Conservation (phyloP, 1,284 basidiomycete genomes). For the Apiotrichum siamense region DNA sequence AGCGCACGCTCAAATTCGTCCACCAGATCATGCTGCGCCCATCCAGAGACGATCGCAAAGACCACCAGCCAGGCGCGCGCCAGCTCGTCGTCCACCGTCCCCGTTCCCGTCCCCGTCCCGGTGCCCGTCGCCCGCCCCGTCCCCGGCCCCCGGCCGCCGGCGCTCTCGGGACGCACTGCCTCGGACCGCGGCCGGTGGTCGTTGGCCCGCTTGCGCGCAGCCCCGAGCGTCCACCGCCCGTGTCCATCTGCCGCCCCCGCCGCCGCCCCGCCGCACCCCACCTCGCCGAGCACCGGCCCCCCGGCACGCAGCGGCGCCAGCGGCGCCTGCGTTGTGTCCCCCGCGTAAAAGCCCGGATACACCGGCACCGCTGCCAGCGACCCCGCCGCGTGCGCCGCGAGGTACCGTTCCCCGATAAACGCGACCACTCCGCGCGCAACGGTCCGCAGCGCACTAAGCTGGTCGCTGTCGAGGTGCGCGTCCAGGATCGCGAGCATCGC, state of each 20-base stretch:
- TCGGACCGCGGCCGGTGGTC: slow-evolving; percentile 7
- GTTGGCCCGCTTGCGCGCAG: slow-evolving; percentile 11
- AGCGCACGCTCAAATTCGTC: slow-evolving; percentile 56
- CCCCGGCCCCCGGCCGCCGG: not conserved
- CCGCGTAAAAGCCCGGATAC: slow-evolving; percentile 10
- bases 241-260: too few species aligned
- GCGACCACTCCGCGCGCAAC: slow-evolving; percentile 67
- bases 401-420: slow-evolving; percentile 50
- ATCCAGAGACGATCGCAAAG: slow-evolving; percentile 63
- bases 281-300: not conserved
- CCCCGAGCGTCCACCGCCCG: slow-evolving; percentile 13
- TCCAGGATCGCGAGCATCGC: slow-evolving; percentile 68
- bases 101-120: not conserved
- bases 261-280: not conserved
- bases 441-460: slow-evolving; percentile 68
- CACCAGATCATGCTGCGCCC: slow-evolving; percentile 84
- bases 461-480: slow-evolving; percentile 64
- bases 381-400: not conserved
- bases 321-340: slow-evolving; percentile 10
- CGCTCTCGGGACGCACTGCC: slow-evolving; percentile 5
- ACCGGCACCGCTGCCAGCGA: slow-evolving; percentile 2
- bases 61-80: slow-evolving; percentile 74
- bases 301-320: too few species aligned
- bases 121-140: slow-evolving; percentile 15
- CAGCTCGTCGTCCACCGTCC: slow-evolving; percentile 29